These are phyloP conservation scores for Calonectria leucothoes DNA, from an alignment of 2,329 filamentous ascomycete genomes.

Conservation along the genomic window DNA sequence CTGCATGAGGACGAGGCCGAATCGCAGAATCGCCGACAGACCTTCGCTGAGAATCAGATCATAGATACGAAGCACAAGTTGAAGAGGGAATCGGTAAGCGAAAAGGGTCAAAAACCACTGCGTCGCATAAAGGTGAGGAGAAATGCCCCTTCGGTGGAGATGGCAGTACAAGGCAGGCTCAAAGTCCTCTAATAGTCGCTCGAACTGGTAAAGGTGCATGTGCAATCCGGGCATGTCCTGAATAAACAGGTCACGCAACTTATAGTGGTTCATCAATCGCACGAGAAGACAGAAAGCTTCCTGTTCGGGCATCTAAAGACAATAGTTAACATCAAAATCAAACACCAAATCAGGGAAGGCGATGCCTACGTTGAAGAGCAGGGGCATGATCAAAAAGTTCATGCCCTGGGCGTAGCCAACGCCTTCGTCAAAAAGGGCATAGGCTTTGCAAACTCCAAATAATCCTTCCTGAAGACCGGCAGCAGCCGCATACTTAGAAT, in stretches of 20 bases:
- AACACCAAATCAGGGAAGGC: no score
- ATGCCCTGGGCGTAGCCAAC: constrained; percentile 99
- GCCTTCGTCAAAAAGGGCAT: constrained; percentile 92
- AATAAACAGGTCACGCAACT: constrained; percentile 90
- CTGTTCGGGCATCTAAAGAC: constrained; percentile 86
- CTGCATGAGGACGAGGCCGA: constrained; percentile 95
- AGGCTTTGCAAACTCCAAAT: constrained; percentile 97
- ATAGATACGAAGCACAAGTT: constrained; percentile 95
- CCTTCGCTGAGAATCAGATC: constrained; percentile 95
- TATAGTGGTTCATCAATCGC: constrained; percentile 96
- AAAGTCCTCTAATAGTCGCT: constrained; percentile 90
- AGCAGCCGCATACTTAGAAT: constrained; percentile 93
- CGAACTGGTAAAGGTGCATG: constrained; percentile 93
- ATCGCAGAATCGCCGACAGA: constrained; percentile 91
- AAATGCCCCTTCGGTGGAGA: constrained; percentile 86
- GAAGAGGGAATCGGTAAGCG: constrained; percentile 95
- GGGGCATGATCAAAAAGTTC: constrained; percentile 97
- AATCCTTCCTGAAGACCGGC: constrained; percentile 93
- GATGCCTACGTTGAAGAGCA: constrained; percentile 85
- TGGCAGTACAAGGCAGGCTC: constrained; percentile 97
- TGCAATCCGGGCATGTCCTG: constrained; percentile 97
- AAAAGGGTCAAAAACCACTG: constrained; percentile 99
- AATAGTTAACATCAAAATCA: constrained; percentile 15
- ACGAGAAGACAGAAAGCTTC: constrained; percentile 96
- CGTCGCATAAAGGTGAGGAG: constrained; percentile 93